Base-by-base conservation (phyloP, 2,329 filamentous ascomycete species). In the Metarhizium sp. region DNA sequence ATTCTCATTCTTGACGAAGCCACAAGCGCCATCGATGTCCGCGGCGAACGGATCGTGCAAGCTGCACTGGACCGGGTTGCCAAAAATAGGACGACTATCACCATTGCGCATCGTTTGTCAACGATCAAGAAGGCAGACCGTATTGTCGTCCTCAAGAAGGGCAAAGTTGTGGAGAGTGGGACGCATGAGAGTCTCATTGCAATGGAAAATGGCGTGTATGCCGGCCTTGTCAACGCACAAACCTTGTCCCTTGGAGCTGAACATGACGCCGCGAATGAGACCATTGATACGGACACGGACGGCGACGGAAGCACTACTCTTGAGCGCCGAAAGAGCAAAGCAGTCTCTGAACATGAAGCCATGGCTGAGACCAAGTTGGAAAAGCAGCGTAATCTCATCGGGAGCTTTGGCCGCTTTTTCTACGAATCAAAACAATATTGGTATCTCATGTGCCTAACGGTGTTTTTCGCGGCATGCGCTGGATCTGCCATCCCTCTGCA, bases 1-100 rank as follows among this genome's bases (percentile, higher is more conserved):
- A 88, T 90, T 45, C 74, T 90, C 2, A 84, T 92, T 40, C 74
- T 94, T 7, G 87, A 94, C 63, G 87, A 92, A 68, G 88, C 88
- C 0, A 91, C 87, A 0, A 87, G 82, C 56, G 84, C 86, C 14
- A 78, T 81, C 51, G 78, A 80, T 48, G 75, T 78, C 3, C 73
- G 77, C 3, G 74, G 78, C 16, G 79, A 82, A 58, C 70, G 75
- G 10, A 78, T 84, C 50, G 86, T 89, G 1, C 86, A 89, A 62
- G 77, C 79, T 46, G 79, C 86, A 0, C 73, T 87, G 14, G 79
- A 85, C 59, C 75, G 77, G 42, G 78, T 87, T 2, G 84, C 85
- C 0, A 68, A 78, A 56, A 78, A 80, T 53, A 75, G 86, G 13
- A 90, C 86, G 0, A 89, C 85, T 0, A 84, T 91, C 57, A 82